Conservation (phyloP, 345 rosid genomes). For the Combretum micranthum region DNA sequence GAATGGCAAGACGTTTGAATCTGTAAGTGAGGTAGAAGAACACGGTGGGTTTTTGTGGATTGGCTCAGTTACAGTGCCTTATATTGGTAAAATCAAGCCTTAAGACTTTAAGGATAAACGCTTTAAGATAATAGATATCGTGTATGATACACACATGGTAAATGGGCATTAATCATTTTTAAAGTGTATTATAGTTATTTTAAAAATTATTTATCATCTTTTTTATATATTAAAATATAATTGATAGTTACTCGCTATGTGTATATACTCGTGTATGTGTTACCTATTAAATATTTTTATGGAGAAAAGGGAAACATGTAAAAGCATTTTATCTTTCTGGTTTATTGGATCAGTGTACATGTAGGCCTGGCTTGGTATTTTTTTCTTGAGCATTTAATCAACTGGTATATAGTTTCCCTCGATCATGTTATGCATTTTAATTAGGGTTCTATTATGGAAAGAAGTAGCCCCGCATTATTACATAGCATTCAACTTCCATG, state of each 20-base stretch:
- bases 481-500: too few species aligned
- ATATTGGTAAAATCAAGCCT: conserved; percentile 14
- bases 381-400: too few species aligned
- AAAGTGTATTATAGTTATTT: too few species aligned
- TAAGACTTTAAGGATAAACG: conserved; percentile 1
- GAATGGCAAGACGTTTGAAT: conserved; percentile 16
- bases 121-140: too few species aligned
- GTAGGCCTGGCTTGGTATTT: too few species aligned
- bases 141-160: too few species aligned
- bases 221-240: too few species aligned
- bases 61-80: conserved; percentile 34
- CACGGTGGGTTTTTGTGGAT: conserved; percentile 20
- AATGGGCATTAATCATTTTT: too few species aligned
- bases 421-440: too few species aligned
- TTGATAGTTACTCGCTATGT: neutral
- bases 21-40: conserved; percentile 40
- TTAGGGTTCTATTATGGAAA: too few species aligned
- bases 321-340: neutral
- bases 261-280: neutral
- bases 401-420: too few species aligned
- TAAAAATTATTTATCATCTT: neutral
- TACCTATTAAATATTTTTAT: neutral
- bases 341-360: neutral
- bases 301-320: neutral
- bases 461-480: too few species aligned